These are phyloP conservation scores for Neurospora sp. DNA, from an alignment of 495 filamentous ascomycete genomes.

Conservation along the genomic window DNA sequence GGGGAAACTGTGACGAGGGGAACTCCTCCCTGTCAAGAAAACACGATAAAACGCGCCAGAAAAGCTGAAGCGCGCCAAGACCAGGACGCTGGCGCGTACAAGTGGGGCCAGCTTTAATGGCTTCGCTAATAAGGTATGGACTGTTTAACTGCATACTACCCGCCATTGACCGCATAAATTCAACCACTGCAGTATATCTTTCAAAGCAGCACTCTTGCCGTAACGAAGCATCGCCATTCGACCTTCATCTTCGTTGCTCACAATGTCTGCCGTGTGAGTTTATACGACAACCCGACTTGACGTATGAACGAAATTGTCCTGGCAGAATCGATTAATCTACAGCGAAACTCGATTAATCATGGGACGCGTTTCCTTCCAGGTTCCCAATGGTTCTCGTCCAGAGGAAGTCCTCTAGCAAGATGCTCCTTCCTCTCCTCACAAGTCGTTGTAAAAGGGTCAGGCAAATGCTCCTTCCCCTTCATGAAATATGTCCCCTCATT, in stretches of 20 bases:
- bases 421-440: neutral
- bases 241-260: no score
- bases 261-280: neutral
- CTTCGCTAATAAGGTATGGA: neutral
- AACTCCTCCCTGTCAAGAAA: constrained; percentile 14
- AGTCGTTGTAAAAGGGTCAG: neutral
- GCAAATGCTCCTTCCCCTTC: neutral
- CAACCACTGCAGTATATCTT: no score
- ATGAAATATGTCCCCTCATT: neutral
- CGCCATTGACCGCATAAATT: no score
- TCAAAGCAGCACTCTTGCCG: neutral
- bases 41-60: constrained; percentile 26
- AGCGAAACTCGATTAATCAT: neutral
- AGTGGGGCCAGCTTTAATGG: constrained; percentile 13
- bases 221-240: neutral
- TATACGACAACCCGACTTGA: neutral
- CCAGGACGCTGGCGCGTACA: constrained; percentile 7
- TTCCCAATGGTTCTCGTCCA: neutral
- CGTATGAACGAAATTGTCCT: neutral
- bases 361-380: no score
- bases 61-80: constrained; percentile 5
- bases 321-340: no score
- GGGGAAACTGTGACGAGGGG: neutral
- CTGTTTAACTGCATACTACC: neutral
- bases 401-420: neutral